Evolutionary conservation across 495 filamentous ascomycete species (phyloP).

Genomic region (Aspergillus affinis): DNA sequence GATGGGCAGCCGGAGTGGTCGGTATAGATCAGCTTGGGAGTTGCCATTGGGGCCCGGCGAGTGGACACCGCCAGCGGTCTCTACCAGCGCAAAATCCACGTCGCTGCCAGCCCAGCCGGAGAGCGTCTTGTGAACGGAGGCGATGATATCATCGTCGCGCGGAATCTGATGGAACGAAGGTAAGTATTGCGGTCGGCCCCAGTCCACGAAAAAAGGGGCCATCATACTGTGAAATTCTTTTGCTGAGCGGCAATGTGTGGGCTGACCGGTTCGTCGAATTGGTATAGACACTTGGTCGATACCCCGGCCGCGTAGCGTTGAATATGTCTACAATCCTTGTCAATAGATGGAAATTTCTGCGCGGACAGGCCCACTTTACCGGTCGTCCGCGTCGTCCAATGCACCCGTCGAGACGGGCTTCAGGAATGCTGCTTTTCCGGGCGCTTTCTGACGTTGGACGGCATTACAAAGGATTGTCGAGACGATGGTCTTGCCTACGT

Average conservation of each 20-base stretch:
- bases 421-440: slow-evolving; percentile 57
- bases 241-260: slow-evolving; percentile 66
- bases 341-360: neutral
- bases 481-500: slow-evolving; percentile 77
- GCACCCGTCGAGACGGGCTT: slow-evolving; percentile 78
- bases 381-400: slow-evolving; percentile 63
- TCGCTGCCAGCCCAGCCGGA: slow-evolving; percentile 38
- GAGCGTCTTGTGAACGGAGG: slow-evolving; percentile 47
- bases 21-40: slow-evolving; percentile 73
- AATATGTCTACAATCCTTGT: slow-evolving; percentile 52
- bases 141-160: slow-evolving; percentile 47
- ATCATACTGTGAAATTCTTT: slow-evolving; percentile 28
- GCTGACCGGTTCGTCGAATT: slow-evolving; percentile 69
- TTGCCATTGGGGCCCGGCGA: slow-evolving; percentile 72
- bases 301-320: slow-evolving; percentile 49
- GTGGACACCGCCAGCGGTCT: slow-evolving; percentile 76
- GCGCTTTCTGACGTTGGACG: slow-evolving; percentile 37
- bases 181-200: neutral
- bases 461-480: slow-evolving; percentile 68
- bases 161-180: slow-evolving; percentile 24
- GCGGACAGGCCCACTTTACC: slow-evolving; percentile 37
- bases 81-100: slow-evolving; percentile 56
- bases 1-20: slow-evolving; percentile 67
- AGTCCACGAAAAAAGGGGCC: neutral
- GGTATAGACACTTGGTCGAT: slow-evolving; percentile 60